A percentile compares a stretch with the other conserved stretches of the same genome.
Conservation (phyloP, 768 basidiomycete species). For the Lactifluus subvellereus region DNA sequence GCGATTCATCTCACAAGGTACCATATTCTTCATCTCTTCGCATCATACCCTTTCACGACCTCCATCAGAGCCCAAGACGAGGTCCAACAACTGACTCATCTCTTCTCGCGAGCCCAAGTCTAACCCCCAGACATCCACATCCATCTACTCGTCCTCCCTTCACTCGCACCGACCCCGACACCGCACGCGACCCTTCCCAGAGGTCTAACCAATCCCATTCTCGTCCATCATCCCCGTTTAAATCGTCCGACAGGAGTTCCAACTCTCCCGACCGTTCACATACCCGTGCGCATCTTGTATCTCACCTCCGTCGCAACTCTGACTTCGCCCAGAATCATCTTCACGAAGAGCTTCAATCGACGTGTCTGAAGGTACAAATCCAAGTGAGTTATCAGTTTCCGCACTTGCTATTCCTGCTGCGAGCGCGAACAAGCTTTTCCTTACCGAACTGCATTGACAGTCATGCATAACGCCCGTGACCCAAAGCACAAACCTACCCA, state of each 20-base stretch:
- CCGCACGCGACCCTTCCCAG: constrained; percentile 32
- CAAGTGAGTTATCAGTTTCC: constrained; percentile 11
- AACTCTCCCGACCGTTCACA: constrained; percentile 26
- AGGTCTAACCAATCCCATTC: constrained; percentile 36
- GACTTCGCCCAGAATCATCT: constrained; percentile 16
- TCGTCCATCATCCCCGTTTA: constrained; percentile 61
- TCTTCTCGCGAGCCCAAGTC: constrained; percentile 46
- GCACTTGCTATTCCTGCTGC: background rate
- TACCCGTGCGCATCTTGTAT: constrained; percentile 17
- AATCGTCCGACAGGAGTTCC: constrained; percentile 60
- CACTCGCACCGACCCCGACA: constrained; percentile 19
- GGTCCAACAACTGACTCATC: constrained; percentile 81
- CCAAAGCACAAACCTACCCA: constrained; percentile 20
- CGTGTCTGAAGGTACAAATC: constrained; percentile 18
- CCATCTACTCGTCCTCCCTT: constrained; percentile 24
- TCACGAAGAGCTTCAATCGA: constrained; percentile 17
- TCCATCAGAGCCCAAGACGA: constrained; percentile 72
- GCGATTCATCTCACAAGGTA: constrained; percentile 28
- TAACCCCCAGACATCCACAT: constrained; percentile 23
- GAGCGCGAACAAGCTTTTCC: background rate
- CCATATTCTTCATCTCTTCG: constrained; percentile 32
- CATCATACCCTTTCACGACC: constrained; percentile 64
- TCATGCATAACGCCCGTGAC: constrained; percentile 19
- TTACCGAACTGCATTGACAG: constrained; percentile 5
- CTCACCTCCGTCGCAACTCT: background rate